phyloP scores from a whole-genome alignment of 1,284 basidiomycete genomes.

The Naganishia sp. region DNA sequence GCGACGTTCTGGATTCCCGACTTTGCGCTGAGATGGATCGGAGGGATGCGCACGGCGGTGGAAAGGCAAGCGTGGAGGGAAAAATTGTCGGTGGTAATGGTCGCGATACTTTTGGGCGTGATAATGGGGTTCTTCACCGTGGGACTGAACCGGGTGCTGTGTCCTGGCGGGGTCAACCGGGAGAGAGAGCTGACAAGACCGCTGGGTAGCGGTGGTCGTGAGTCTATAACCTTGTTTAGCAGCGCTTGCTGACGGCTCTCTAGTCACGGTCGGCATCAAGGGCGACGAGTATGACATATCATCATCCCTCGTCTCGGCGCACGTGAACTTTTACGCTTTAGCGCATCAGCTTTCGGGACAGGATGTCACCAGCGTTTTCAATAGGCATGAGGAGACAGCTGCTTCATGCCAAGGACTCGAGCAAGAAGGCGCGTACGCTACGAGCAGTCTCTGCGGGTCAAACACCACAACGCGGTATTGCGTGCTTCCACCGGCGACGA shows the following conservation, averaged over 20 bases:
- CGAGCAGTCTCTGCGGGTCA: slow-evolving; percentile 67
- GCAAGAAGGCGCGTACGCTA: slow-evolving; percentile 65
- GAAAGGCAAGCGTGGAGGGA: slow-evolving; percentile 94
- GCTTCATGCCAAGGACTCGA: slow-evolving; percentile 63
- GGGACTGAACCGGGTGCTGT: slow-evolving; percentile 88
- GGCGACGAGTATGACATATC: slow-evolving; percentile 79
- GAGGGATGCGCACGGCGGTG: slow-evolving; percentile 66
- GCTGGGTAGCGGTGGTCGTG: slow-evolving; percentile 45
- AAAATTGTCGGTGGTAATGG: slow-evolving; percentile 89
- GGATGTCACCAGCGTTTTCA: slow-evolving; percentile 85
- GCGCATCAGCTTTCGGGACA: slow-evolving; percentile 66
- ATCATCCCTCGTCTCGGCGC: slow-evolving; percentile 59
- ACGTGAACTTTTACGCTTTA: slow-evolving; percentile 65
- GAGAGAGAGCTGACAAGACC: slow-evolving; percentile 38
- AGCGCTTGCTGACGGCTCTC: not conserved
- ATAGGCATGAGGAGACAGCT: slow-evolving; percentile 56
- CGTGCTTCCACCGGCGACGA: slow-evolving; percentile 63
- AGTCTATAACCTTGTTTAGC: slow-evolving; percentile 29
- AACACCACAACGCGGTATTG: slow-evolving; percentile 56
- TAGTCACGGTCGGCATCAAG: slow-evolving; percentile 71
- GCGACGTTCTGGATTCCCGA: slow-evolving; percentile 25
- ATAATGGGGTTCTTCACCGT: slow-evolving; percentile 90
- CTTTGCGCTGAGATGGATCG: slow-evolving; percentile 3
- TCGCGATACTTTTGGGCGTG: slow-evolving; percentile 76
- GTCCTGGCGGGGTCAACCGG: slow-evolving; percentile 61